Conservation (phyloP, 1,139 yeast species). For the Protomyces gravidus region DNA sequence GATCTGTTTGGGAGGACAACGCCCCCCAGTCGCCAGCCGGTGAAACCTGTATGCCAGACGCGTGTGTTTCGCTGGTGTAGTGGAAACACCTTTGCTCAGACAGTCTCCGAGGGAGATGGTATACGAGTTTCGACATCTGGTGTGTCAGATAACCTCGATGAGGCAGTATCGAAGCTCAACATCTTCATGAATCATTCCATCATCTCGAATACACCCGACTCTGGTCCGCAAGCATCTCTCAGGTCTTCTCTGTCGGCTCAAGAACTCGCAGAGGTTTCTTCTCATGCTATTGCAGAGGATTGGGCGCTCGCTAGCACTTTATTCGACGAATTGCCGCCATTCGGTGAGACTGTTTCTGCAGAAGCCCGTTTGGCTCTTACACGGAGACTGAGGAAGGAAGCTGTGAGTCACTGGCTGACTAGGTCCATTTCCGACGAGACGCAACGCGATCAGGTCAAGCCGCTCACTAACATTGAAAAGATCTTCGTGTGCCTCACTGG, state of each 20-base stretch:
- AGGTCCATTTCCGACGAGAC: neutral
- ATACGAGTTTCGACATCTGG: neutral
- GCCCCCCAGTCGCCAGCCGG: neutral
- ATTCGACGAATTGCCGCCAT: neutral
- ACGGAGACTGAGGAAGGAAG: neutral
- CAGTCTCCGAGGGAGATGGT: neutral
- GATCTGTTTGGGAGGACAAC: neutral
- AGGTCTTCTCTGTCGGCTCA: neutral
- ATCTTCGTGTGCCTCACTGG: neutral
- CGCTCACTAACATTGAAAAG: neutral
- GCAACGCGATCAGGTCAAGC: neutral
- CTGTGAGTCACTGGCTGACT: neutral
- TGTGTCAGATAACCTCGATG: neutral
- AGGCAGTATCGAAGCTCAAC: neutral
- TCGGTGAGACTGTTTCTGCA: neutral
- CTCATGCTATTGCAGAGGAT: neutral
- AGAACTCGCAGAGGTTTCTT: neutral
- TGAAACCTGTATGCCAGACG: neutral
- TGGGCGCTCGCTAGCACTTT: neutral
- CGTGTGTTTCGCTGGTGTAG: neutral
- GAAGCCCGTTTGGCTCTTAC: neutral
- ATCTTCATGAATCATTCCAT: neutral
- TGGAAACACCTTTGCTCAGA: neutral
- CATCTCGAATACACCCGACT: neutral
- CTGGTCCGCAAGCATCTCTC: neutral